These are phyloP conservation scores for Trametes maxima DNA, from an alignment of 768 basidiomycete species.

Conservation along the genomic window DNA sequence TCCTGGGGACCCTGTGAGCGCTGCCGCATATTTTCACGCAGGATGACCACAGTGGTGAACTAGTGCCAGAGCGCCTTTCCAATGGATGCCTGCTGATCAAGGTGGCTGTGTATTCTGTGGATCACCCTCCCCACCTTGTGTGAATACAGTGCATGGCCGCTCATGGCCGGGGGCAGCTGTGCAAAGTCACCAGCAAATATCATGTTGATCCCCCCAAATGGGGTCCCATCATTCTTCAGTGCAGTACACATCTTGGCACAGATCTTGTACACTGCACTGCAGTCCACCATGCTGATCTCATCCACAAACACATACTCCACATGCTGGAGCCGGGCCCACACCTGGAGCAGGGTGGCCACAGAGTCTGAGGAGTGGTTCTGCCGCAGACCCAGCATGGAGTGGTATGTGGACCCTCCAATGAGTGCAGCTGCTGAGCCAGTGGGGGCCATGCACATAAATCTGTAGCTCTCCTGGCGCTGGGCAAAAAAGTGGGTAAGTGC, in stretches of 20 bases:
- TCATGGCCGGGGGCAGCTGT: slow-evolving; percentile 38
- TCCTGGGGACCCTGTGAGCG: slow-evolving; percentile 30
- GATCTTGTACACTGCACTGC: slow-evolving; percentile 32
- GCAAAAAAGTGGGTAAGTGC: slow-evolving; percentile 15
- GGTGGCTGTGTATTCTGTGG: background rate
- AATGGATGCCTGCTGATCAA: no score
- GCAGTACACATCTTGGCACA: slow-evolving; percentile 28
- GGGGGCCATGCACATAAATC: slow-evolving; percentile 17
- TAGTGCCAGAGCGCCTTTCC: no score
- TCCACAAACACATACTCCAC: slow-evolving; percentile 45
- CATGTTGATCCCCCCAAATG: slow-evolving; percentile 43
- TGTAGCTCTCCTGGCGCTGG: background rate
- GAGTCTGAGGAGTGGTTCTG: slow-evolving; percentile 9
- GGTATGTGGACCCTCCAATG: slow-evolving; percentile 20
- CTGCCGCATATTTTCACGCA: no score
- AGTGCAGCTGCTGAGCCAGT: slow-evolving; percentile 23
- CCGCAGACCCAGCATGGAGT: slow-evolving; percentile 3
- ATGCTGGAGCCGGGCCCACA: slow-evolving; percentile 18
- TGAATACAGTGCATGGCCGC: slow-evolving; percentile 27
- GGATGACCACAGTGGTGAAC: no score
- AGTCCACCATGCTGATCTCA: slow-evolving; percentile 45
- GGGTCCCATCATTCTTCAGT: slow-evolving; percentile 16
- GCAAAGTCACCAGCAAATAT: slow-evolving; percentile 51
- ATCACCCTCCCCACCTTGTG: background rate
- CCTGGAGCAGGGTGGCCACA: background rate